These are phyloP conservation scores for Cordyceps fumosorosea DNA, from an alignment of 2,329 filamentous ascomycete species.

Conservation along the genomic window DNA sequence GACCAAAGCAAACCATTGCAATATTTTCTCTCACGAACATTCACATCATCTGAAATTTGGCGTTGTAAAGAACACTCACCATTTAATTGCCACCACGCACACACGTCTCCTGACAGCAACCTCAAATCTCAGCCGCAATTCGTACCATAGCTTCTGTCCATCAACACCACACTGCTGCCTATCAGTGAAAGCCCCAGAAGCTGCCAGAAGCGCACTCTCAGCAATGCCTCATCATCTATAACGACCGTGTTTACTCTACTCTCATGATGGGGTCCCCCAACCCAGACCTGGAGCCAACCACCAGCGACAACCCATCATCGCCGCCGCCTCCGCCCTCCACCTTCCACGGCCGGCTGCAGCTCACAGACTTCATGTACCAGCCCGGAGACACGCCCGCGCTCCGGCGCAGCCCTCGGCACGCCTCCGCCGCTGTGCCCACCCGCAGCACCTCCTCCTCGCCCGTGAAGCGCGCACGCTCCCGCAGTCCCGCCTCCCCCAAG, in stretches of 20 bases:
- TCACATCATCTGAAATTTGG: too few species aligned
- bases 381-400: conserved; percentile 15
- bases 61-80: too few species aligned
- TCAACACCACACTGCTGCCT: neutral
- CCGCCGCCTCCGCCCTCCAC: conserved; percentile 24
- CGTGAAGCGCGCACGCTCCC: neutral
- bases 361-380: conserved; percentile 38
- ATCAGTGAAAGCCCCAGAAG: neutral
- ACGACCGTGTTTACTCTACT: neutral
- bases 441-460: conserved; percentile 1
- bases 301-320: neutral
- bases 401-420: conserved; percentile 27
- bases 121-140: neutral
- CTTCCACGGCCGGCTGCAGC: conserved; percentile 38
- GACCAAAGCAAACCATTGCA: too few species aligned
- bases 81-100: too few species aligned
- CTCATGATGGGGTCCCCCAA: neutral
- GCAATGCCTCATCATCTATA: neutral
- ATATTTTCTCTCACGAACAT: too few species aligned
- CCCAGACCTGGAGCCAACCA: neutral
- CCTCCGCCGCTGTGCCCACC: conserved; percentile 13
- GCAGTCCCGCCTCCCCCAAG: neutral
- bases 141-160: neutral
- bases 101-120: neutral
- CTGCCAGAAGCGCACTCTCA: neutral